Base-by-base conservation (phyloP, 1,139 yeast genomes). In the Saccharomyces hybrid region DNA sequence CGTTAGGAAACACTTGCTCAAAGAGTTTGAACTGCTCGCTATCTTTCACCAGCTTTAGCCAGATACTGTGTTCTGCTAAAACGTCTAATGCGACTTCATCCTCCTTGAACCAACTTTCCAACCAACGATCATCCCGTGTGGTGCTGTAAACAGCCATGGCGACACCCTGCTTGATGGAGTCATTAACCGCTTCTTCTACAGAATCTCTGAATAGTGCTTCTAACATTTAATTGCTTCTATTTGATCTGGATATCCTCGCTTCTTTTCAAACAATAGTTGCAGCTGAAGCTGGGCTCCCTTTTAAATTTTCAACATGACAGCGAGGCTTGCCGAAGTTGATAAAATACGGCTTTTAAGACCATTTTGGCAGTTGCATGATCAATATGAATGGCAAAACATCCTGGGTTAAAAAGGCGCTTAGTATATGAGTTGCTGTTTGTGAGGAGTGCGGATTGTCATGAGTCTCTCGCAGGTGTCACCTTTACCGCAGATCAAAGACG, bases 1-100 rank as follows among this genome's bases (percentile, higher is more conserved):
- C 73, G 29, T 73, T 72, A 0, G 77, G 78, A 61, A 81, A 81
- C 13, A 81, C 69, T 58, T 79, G 81, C 48, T 74, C 71, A 60
- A 85, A 83, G 59, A 71, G 73, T 0, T 62, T 66, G 58, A 72
- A 82, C 57, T 84, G 84, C 1, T 64, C 64, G 0, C 82, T 70
- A n/a, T 72, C 77, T 48, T 76, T 72, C 1, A 68, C 55, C 42
- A 84, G 66, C 59, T 73, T 72, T 51, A 84, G 68, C 48, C 79
- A 73, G 2, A 83, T 74, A 38, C 65, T 65, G 14, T 51, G 50
- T 5, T 54, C 55, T 46, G 53, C 50, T n/a, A 60, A 47, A 26
- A 47, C 51, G 26, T 54, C 51, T 2, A 49, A 38, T 16, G 53
- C 67, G 5, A 16, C 16, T 4, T 47, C 50, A 34, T 51, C 48